Percentiles rank a stretch among this genome's conserved stretches.
Conservation (phyloP, 2,329 filamentous ascomycete species). For the Pseudogymnoascus sp. region DNA sequence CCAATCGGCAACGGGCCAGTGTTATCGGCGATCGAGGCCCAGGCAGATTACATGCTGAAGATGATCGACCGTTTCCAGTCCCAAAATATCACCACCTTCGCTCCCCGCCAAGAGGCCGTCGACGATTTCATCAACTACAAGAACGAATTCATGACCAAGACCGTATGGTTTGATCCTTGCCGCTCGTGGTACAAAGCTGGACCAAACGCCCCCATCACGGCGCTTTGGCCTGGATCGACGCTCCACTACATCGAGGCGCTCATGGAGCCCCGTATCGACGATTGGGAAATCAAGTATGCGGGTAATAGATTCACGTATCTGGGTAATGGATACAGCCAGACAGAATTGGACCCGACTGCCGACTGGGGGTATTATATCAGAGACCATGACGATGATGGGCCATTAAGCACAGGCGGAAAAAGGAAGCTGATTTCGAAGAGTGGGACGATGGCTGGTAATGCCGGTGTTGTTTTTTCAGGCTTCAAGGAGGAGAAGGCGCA, state of each 20-base stretch:
- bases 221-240: conserved; percentile 37
- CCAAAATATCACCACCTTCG: conserved; percentile 28
- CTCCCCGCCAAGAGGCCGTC: conserved; percentile 28
- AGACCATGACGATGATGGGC: conserved; percentile 28
- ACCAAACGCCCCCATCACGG: conserved; percentile 30
- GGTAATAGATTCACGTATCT: conserved; percentile 34
- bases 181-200: conserved; percentile 41
- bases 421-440: conserved; percentile 24
- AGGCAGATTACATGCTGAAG: conserved; percentile 27
- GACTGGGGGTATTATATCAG: conserved; percentile 35
- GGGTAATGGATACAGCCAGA: conserved; percentile 37
- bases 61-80: conserved; percentile 26
- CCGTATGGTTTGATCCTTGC: conserved; percentile 32
- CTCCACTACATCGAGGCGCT: conserved; percentile 44
- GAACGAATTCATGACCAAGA: conserved; percentile 35
- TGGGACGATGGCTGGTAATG: conserved; percentile 19
- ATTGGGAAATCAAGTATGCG: conserved; percentile 35
- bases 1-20: conserved; percentile 20
- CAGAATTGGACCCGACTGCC: conserved; percentile 31
- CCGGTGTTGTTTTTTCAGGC: conserved; percentile 18
- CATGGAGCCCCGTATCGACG: conserved; percentile 37
- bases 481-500: background rate
- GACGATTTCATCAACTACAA: conserved; percentile 33
- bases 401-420: conserved; percentile 19
- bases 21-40: conserved; percentile 23